phyloP scores from a whole-genome alignment of 352 stramenopile species.

The Achlya hypogyna region DNA sequence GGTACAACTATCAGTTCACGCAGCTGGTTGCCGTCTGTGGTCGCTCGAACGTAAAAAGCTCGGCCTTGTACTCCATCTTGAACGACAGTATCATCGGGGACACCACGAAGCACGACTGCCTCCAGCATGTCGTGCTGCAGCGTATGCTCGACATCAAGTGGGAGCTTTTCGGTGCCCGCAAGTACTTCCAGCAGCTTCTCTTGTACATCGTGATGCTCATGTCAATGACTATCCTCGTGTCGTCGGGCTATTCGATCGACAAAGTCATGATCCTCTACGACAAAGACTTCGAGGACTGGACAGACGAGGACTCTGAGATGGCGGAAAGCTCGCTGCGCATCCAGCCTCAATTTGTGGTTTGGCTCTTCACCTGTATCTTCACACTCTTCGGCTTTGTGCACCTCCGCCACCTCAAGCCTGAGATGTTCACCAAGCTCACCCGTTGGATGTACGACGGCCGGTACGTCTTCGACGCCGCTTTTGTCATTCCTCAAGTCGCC shows the following conservation, averaged over 20 bases:
- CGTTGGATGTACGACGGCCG: conserved; percentile 12
- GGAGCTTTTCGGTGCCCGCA: conserved; percentile 13
- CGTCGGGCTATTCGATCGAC: not conserved
- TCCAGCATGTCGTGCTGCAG: conserved; percentile 10
- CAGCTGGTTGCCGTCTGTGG: not conserved
- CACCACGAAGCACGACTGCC: not conserved
- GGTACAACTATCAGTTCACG: not conserved
- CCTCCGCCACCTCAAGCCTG: not conserved
- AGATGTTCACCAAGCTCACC: not conserved
- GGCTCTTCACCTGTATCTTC: not conserved
- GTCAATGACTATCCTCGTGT: conserved; percentile 8
- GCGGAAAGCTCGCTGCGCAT: not conserved
- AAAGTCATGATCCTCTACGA: not conserved
- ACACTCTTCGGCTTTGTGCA: not conserved
- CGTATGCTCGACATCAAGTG: conserved; percentile 11
- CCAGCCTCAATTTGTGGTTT: not conserved
- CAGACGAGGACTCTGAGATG: not conserved
- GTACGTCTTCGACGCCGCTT: not conserved
- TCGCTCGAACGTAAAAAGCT: not conserved
- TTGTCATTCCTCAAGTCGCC: not conserved
- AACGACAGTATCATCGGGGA: not conserved
- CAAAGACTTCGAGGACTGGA: too few species aligned
- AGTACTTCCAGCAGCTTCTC: conserved; percentile 7
- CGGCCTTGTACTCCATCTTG: not conserved
- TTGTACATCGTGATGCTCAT: conserved; percentile 7